Conservation (phyloP, 345 rosid species). For the Adansonia digitata region DNA sequence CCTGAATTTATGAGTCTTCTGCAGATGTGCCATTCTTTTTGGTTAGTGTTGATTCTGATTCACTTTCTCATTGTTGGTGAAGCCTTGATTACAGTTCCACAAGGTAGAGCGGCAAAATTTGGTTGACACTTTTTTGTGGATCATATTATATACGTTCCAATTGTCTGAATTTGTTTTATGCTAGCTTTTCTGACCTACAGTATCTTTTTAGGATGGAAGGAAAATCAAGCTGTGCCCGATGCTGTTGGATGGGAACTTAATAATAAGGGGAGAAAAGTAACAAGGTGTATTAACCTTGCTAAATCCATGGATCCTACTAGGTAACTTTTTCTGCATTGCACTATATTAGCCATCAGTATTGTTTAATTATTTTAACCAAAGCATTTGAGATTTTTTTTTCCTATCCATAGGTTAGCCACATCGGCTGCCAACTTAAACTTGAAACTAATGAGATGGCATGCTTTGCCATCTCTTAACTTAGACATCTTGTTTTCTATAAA, state of each 20-base stretch:
- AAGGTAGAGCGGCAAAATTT: constrained; percentile 50
- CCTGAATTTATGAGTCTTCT: constrained; percentile 12
- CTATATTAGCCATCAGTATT: neutral
- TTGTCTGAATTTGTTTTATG: neutral
- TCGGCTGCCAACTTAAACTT: constrained; percentile 94
- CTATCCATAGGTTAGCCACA: constrained; percentile 68
- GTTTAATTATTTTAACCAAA: constrained; percentile 12
- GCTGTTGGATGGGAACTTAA: constrained; percentile 90
- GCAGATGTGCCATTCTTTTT: constrained; percentile 88
- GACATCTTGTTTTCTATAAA: constrained; percentile 57
- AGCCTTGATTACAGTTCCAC: constrained; percentile 53
- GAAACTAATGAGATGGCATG: constrained; percentile 96
- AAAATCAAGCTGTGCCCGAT: constrained; percentile 43
- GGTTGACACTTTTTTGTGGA: constrained; percentile 27
- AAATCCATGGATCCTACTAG: constrained; percentile 90
- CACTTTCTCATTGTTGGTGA: constrained; percentile 72
- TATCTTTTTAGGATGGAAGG: constrained; percentile 45
- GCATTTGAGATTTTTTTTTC: constrained; percentile 4
- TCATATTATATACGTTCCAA: neutral
- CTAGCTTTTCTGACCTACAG: constrained; percentile 6
- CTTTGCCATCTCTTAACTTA: constrained; percentile 81
- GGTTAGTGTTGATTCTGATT: constrained; percentile 51
- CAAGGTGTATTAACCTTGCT: constrained; percentile 74
- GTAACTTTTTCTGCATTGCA: constrained; percentile 31
- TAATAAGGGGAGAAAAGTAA: constrained; percentile 49